Base-by-base conservation (phyloP, 768 basidiomycete genomes). In the Chalciporus piperatus region DNA sequence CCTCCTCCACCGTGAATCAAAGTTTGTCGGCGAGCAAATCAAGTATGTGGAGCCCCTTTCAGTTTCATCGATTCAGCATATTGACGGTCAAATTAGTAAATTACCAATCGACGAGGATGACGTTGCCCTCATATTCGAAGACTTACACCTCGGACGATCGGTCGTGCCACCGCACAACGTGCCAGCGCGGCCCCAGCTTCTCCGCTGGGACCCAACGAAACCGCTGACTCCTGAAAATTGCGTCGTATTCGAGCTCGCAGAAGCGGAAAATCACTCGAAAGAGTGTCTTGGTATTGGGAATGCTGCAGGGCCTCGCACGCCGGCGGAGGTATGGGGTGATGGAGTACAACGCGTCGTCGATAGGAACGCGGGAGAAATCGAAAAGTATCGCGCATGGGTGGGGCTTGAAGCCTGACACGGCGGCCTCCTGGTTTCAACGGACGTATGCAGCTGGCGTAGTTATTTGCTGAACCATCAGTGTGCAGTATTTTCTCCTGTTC, bases 61-160 rank as follows among this genome's bases (percentile, higher is more conserved):
- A 25, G 25, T 27, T 32, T 19, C 14, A 1, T 5, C 25, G 5
- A 35, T 43, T 51, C 45, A 55, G 19, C n/a, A 13, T 32, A 4
- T 10, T 32, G 13, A 32, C 30, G 4, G n/a, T 37, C 12, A 12
- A 52, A 47, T 12, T 14, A 93, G 91, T 61, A 82, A 80, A 63
- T 72, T 94, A 23, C 82, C 90, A 0, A 80, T 97, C 48, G 83
- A 85, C 58, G 88, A 90, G 61, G 86, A 90, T 46, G 96, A 98
- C 55, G 80, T 91, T 27, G 81, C 80, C 0, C 75, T 93, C 35
- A 69, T 98, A 47, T 92, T 92, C 59, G 96, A 98, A 58, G 96
- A 98, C 60, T 66, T 98, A 23, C 75, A 89, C 64, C 81, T 89
- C 16, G 87, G 87, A 4, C 82, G 92, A 25, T 87, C 88, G 4